Evolutionary conservation across 495 filamentous ascomycete genomes (phyloP).

Genomic region (Cladorrhinum samala): DNA sequence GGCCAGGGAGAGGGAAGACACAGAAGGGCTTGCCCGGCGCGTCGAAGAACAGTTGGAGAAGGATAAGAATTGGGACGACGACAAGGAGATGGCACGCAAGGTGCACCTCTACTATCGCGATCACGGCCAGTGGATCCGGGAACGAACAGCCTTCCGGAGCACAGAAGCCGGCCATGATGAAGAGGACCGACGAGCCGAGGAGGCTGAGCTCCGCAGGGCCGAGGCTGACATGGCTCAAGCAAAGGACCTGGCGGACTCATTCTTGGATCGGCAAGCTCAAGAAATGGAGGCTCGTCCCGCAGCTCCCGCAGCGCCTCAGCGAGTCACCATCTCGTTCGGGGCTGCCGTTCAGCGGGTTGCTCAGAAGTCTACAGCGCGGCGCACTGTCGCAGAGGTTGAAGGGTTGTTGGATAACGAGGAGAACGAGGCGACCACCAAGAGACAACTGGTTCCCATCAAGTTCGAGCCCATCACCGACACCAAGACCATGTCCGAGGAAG

Average conservation of each 20-base stretch:
- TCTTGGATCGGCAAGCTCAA: conserved; percentile 82
- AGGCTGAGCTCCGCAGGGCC: conserved; percentile 62
- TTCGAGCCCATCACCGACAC: conserved; percentile 70
- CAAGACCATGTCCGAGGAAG: conserved; percentile 71
- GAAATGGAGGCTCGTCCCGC: conserved; percentile 67
- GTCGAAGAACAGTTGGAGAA: conserved; percentile 59
- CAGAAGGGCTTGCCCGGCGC: conserved; percentile 52
- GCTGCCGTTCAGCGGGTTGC: conserved; percentile 78
- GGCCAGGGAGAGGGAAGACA: conserved; percentile 69
- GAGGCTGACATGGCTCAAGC: conserved; percentile 71
- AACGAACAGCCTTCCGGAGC: conserved; percentile 63
- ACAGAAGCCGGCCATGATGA: conserved; percentile 74
- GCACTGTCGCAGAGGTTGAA: conserved; percentile 89
- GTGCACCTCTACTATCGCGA: conserved; percentile 80
- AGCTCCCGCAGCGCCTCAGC: conserved; percentile 60
- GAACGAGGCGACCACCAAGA: conserved; percentile 63
- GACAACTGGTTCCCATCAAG: conserved; percentile 85
- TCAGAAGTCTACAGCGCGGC: conserved; percentile 57
- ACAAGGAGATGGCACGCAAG: conserved; percentile 67
- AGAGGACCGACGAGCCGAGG: conserved; percentile 70
- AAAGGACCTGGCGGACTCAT: conserved; percentile 82
- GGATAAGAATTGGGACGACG: conserved; percentile 82
- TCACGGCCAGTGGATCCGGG: conserved; percentile 75
- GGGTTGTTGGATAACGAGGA: conserved; percentile 91
- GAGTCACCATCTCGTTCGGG: conserved; percentile 90